Conservation (phyloP, 2,329 filamentous ascomycete species). For the Aspergillus awamori region DNA sequence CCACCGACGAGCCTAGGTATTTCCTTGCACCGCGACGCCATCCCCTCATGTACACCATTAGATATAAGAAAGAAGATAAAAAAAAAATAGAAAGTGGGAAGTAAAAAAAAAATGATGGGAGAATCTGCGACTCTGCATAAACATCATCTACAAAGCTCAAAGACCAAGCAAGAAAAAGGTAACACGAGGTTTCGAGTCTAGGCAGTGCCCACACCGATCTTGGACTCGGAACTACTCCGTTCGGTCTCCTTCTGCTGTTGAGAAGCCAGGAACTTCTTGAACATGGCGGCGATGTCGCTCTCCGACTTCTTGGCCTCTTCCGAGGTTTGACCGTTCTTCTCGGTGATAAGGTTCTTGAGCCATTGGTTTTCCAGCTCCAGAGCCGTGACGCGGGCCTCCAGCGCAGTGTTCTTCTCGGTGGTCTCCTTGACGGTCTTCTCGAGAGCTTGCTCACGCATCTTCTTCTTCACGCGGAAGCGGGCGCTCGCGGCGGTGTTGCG, state of each 20-base stretch:
- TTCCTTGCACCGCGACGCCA: constrained; percentile 21
- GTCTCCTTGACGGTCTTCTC: constrained; percentile 82
- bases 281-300: constrained; percentile 44
- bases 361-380: constrained; percentile 81
- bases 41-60: constrained; percentile 10
- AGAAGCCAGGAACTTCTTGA: constrained; percentile 44
- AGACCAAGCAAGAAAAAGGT: constrained; percentile 3
- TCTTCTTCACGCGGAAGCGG: constrained; percentile 95
- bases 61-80: not conserved
- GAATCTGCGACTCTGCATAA: not conserved
- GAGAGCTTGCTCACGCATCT: constrained; percentile 85
- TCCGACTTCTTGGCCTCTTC: constrained; percentile 49
- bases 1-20: constrained; percentile 9
- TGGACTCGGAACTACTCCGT: constrained; percentile 35
- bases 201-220: constrained; percentile 37
- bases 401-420: constrained; percentile 72
- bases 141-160: constrained; percentile 5
- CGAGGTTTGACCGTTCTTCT: constrained; percentile 64
- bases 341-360: constrained; percentile 77
- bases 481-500: constrained; percentile 87
- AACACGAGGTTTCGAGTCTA: constrained; percentile 17
- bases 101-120: not conserved
- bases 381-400: constrained; percentile 74
- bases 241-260: constrained; percentile 35
- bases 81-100: not conserved